Evolutionary conservation across 1,284 basidiomycete genomes (phyloP).

Genomic region (Puccinia novopanici): DNA sequence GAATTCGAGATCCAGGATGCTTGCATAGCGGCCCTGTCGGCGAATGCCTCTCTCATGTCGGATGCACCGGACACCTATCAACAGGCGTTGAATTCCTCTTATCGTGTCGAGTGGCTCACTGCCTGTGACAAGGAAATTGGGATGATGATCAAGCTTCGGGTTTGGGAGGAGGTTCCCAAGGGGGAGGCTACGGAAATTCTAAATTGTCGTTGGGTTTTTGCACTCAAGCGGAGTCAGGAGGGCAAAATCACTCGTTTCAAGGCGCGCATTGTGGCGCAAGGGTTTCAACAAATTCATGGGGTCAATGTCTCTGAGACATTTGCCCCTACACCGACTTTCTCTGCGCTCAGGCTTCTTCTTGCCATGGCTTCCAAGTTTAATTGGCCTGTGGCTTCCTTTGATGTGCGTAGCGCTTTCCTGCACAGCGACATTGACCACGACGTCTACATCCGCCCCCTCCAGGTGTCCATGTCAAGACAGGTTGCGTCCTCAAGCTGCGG

Average conservation of each 20-base stretch:
- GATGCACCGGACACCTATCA: neutral
- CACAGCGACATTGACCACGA: neutral
- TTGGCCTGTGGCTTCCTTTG: no score
- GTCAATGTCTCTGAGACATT: no score
- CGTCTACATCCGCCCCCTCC: neutral
- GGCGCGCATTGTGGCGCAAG: no score
- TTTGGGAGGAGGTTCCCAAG: neutral
- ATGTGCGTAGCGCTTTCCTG: no score
- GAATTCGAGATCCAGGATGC: constrained; percentile 1
- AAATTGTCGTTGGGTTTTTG: constrained; percentile 8
- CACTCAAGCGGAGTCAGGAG: neutral
- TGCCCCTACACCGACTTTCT: no score
- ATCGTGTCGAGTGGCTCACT: neutral
- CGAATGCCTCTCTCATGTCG: neutral
- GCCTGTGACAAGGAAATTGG: neutral
- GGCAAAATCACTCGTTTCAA: neutral
- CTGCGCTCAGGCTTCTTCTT: no score
- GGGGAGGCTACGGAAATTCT: neutral
- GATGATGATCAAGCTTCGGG: no score
- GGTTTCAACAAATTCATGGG: no score
- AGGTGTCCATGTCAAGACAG: neutral
- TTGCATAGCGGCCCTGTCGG: no score
- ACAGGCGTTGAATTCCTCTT: neutral
- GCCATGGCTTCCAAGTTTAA: no score
- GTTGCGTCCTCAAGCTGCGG: constrained; percentile 1